Percentiles rank a stretch among this genome's conserved stretches.
phyloP scores from a whole-genome alignment of 2,329 filamentous ascomycete genomes.

The Cladosporium halotolerans region DNA sequence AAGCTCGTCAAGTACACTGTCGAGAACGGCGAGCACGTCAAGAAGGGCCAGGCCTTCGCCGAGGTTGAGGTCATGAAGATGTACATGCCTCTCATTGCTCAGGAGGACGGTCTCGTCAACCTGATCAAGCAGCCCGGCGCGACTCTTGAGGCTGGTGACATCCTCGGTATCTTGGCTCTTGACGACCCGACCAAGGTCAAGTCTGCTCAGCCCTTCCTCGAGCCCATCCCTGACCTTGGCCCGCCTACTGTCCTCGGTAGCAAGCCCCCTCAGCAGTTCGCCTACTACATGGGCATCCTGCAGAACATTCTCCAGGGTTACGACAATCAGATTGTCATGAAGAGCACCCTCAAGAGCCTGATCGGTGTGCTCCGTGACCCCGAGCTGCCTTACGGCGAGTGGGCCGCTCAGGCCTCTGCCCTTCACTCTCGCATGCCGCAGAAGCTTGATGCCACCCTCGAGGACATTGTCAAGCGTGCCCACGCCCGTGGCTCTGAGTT shows the following conservation, averaged over 20 bases:
- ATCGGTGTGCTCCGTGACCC: conserved; percentile 84
- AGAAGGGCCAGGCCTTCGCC: conserved; percentile 85
- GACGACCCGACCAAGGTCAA: conserved; percentile 96
- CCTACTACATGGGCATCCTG: conserved; percentile 68
- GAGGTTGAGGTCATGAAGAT: conserved; percentile 99
- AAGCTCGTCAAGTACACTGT: conserved; percentile 98
- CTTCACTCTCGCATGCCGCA: conserved; percentile 96
- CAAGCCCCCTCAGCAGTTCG: conserved; percentile 87
- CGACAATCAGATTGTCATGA: conserved; percentile 97
- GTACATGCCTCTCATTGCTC: conserved; percentile 97
- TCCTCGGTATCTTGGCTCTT: conserved; percentile 90
- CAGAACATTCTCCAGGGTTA: conserved; percentile 86
- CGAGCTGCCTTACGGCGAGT: conserved; percentile 92
- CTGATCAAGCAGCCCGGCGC: conserved; percentile 98
- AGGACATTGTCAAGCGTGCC: conserved; percentile 78
- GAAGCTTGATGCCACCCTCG: conserved; percentile 77
- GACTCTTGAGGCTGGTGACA: conserved; percentile 95
- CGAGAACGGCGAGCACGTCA: conserved; percentile 89
- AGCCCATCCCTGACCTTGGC: conserved; percentile 80
- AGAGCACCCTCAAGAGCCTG: conserved; percentile 73
- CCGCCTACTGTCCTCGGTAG: conserved; percentile 79
- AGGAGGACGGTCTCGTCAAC: conserved; percentile 93
- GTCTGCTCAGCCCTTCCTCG: conserved; percentile 89
- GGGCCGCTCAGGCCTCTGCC: conserved; percentile 90
- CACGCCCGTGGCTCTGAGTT: conserved; percentile 77